Percentiles rank a stretch among this genome's conserved stretches.
Conservation (phyloP, 768 basidiomycete species). For the Mycena metata region DNA sequence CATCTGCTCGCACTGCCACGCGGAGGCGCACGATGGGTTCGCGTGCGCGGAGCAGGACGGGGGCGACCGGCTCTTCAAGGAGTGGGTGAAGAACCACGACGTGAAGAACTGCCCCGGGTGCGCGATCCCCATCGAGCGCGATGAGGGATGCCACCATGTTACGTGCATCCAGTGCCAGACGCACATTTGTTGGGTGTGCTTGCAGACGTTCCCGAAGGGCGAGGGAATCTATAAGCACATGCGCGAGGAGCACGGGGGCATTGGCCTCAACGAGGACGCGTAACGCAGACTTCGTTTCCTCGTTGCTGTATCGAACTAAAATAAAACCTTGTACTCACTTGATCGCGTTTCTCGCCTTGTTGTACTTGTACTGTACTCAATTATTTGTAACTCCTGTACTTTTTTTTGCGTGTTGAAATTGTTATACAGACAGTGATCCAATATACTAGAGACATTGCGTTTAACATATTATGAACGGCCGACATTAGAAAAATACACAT, state of each 20-base stretch:
- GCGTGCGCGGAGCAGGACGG: constrained; percentile 72
- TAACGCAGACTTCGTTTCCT: neutral
- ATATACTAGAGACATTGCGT: constrained; percentile 26
- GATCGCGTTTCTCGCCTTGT: no score
- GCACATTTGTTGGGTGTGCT: constrained; percentile 87
- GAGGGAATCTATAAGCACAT: constrained; percentile 86
- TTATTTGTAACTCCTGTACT: no score
- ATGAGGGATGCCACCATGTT: constrained; percentile 87
- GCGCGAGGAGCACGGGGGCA: constrained; percentile 74
- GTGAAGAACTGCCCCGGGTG: constrained; percentile 85
- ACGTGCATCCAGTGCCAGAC: constrained; percentile 81
- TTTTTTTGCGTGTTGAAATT: neutral
- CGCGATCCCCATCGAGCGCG: constrained; percentile 76
- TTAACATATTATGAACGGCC: constrained; percentile 26
- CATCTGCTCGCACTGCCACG: constrained; percentile 67
- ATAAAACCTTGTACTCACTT: no score
- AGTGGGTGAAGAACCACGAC: constrained; percentile 73
- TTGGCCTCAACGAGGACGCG: constrained; percentile 57
- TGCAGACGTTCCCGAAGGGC: constrained; percentile 76
- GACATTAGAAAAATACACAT: constrained; percentile 30
- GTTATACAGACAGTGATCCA: constrained; percentile 28
- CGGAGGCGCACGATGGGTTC: constrained; percentile 74
- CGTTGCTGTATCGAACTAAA: neutral
- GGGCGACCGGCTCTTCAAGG: constrained; percentile 69
- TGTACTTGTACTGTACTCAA: no score